These are phyloP conservation scores for Mycena chlorophos DNA, from an alignment of 768 basidiomycete genomes.

Conservation along the genomic window DNA sequence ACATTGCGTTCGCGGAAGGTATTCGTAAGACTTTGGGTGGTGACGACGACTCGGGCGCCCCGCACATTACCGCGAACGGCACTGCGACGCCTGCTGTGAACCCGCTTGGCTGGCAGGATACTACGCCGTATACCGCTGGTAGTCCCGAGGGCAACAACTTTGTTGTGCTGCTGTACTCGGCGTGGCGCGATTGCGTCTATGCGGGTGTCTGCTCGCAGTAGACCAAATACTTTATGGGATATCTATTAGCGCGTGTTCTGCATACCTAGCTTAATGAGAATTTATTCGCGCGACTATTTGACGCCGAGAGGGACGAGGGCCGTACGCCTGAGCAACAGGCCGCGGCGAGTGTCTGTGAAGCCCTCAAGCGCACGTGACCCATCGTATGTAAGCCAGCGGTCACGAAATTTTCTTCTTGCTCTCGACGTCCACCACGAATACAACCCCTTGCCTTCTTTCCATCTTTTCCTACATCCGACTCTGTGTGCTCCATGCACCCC, in stretches of 20 bases:
- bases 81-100: slow-evolving; percentile 40
- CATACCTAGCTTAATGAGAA: no score
- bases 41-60: neutral
- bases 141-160: slow-evolving; percentile 41
- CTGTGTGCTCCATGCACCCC: neutral
- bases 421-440: neutral
- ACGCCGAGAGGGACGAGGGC: no score
- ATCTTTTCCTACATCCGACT: neutral
- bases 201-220: slow-evolving; percentile 23
- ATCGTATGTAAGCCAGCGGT: neutral
- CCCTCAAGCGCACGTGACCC: no score
- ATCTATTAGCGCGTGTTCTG: no score
- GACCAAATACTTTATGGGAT: no score
- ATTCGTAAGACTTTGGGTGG: slow-evolving; percentile 22
- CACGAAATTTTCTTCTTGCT: neutral
- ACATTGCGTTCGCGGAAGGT: slow-evolving; percentile 27
- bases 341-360: no score
- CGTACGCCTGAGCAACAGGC: no score
- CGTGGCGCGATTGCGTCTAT: slow-evolving; percentile 42
- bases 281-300: no score
- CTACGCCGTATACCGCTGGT: slow-evolving; percentile 34
- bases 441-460: neutral
- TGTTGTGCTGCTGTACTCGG: slow-evolving; percentile 41
- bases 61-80: slow-evolving; percentile 31
- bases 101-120: slow-evolving; percentile 40